Conservation (phyloP, 2,329 filamentous ascomycete species). For the Microdochium bolleyi region DNA sequence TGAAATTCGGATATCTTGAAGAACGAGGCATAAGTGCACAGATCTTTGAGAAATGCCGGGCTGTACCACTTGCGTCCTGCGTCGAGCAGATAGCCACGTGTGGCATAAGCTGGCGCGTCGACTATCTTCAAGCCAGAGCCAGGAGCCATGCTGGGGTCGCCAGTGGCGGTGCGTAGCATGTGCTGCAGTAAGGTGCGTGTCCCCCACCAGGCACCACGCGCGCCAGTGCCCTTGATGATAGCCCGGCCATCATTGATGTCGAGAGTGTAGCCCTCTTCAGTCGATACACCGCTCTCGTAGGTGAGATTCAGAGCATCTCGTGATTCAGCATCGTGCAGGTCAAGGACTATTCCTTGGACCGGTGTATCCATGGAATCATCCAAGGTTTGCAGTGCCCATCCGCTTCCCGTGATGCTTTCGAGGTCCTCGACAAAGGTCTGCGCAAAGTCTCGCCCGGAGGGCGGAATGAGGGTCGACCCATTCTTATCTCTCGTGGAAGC, state of each 20-base stretch:
- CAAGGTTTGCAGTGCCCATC: constrained; percentile 31
- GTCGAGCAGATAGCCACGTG: constrained; percentile 34
- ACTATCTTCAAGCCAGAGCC: constrained; percentile 11
- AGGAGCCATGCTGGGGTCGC: constrained; percentile 18
- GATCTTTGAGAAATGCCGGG: constrained; percentile 29
- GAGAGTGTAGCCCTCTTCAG: constrained; percentile 42
- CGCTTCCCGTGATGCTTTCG: constrained; percentile 24
- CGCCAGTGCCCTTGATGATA: constrained; percentile 29
- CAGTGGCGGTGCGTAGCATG: constrained; percentile 18
- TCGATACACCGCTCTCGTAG: constrained; percentile 36
- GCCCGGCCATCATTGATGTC: constrained; percentile 22
- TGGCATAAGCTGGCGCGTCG: constrained; percentile 34
- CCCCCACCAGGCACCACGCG: constrained; percentile 37
- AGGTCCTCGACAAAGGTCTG: constrained; percentile 36
- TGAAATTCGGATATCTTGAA: constrained; percentile 42
- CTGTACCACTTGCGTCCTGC: constrained; percentile 35
- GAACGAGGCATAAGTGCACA: constrained; percentile 34
- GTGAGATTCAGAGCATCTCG: constrained; percentile 18
- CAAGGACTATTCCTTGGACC: constrained; percentile 32
- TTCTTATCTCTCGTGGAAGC: constrained; percentile 28
- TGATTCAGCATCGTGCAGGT: constrained; percentile 14
- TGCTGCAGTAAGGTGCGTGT: constrained; percentile 35
- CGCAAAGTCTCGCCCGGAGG: constrained; percentile 39
- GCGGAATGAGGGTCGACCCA: constrained; percentile 43
- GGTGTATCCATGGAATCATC: constrained; percentile 18